Percentiles rank a stretch among this genome's conserved stretches.
Evolutionary conservation across 768 basidiomycete genomes (phyloP).

Genomic region (Russula griseocarnosa): DNA sequence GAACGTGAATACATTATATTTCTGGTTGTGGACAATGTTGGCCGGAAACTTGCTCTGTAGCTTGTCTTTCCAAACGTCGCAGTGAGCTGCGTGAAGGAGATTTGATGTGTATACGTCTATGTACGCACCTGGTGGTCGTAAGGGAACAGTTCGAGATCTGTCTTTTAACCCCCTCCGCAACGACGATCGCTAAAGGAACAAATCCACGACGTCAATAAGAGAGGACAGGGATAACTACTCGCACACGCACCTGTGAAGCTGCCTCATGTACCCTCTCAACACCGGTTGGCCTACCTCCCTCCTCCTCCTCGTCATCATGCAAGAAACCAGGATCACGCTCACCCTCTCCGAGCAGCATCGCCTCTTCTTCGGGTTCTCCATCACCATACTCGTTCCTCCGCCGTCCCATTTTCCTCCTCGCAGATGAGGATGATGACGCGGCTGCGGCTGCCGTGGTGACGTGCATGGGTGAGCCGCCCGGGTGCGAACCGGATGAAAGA

Average conservation of each 20-base stretch:
- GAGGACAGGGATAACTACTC: not conserved
- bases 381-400: constrained; percentile 23
- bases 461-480: constrained; percentile 20
- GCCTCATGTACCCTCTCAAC: constrained; percentile 20
- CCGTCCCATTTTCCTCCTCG: constrained; percentile 19
- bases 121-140: constrained; percentile 59
- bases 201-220: constrained; percentile 23
- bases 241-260: constrained; percentile 31
- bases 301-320: constrained; percentile 38
- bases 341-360: constrained; percentile 28
- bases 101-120: not conserved
- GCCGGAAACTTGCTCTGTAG: constrained; percentile 68
- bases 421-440: not conserved
- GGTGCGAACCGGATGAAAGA: not conserved
- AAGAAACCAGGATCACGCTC: constrained; percentile 38
- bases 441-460: not conserved
- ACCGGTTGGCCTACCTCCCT: constrained; percentile 33
- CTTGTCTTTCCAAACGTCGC: constrained; percentile 49
- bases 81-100: not conserved
- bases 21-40: constrained; percentile 95
- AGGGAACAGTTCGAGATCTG: constrained; percentile 75
- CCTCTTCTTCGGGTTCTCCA: constrained; percentile 25
- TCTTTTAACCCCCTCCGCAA: constrained; percentile 47
- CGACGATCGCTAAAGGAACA: constrained; percentile 32
- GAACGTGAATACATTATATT: constrained; percentile 97